Evolutionary conservation across 2,329 filamentous ascomycete genomes (phyloP).

Genomic region (Nannizzia gypsea): DNA sequence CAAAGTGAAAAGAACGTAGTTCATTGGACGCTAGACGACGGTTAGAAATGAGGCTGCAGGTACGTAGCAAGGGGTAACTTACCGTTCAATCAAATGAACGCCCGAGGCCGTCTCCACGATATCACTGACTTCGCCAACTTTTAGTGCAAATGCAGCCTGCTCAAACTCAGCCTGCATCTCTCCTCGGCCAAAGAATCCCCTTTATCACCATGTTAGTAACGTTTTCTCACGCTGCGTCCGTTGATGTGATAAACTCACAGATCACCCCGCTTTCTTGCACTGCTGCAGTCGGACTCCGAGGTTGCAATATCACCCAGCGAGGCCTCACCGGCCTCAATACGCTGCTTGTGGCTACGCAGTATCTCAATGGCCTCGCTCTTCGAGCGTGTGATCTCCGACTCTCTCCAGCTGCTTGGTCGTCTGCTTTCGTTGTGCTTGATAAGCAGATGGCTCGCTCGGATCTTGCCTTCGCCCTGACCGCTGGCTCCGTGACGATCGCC

Average conservation of each 20-base stretch:
- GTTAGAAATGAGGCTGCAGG: neutral
- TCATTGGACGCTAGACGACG: neutral
- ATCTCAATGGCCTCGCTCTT: conserved; percentile 78
- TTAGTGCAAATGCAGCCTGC: conserved; percentile 81
- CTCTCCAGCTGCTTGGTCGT: conserved; percentile 83
- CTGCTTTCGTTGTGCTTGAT: conserved; percentile 87
- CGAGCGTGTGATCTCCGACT: conserved; percentile 73
- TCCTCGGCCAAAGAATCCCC: conserved; percentile 80
- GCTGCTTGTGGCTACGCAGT: conserved; percentile 60
- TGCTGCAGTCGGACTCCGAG: conserved; percentile 90
- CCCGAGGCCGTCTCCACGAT: conserved; percentile 89
- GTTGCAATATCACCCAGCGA: conserved; percentile 72
- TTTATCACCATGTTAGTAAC: conserved; percentile 20
- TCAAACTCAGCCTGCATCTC: conserved; percentile 99
- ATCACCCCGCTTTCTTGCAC: conserved; percentile 85
- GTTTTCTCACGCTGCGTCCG: neutral
- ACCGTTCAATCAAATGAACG: conserved; percentile 92
- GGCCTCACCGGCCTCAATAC: conserved; percentile 58
- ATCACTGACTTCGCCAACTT: conserved; percentile 73
- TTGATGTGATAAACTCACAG: conserved; percentile 46
- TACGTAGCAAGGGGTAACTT: conserved; percentile 21
- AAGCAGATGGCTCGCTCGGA: conserved; percentile 81
- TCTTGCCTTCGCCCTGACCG: conserved; percentile 59
- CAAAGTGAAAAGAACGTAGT: neutral
- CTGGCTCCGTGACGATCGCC: conserved; percentile 22